Percentiles rank a stretch among this genome's conserved stretches.
phyloP scores from a whole-genome alignment of 2,329 filamentous ascomycete genomes.

The Alternaria rosae region DNA sequence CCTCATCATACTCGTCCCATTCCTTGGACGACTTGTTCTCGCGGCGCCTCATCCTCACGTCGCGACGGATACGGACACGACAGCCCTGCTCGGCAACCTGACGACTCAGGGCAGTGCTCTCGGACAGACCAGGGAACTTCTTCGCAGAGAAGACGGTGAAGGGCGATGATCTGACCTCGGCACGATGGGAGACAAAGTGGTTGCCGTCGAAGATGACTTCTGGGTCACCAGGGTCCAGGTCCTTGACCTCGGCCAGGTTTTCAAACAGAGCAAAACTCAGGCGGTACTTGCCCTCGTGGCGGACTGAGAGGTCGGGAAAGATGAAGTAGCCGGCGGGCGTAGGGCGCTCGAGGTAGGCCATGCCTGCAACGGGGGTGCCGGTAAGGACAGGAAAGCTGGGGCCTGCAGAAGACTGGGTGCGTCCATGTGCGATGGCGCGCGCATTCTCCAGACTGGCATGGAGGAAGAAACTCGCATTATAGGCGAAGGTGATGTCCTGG shows the following conservation, averaged over 20 bases:
- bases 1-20: slow-evolving; percentile 70
- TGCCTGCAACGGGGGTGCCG: slow-evolving; percentile 91
- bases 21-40: slow-evolving; percentile 73
- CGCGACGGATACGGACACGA: slow-evolving; percentile 91
- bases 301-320: slow-evolving; percentile 94
- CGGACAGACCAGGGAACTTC: slow-evolving; percentile 93
- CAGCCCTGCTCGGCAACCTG: slow-evolving; percentile 96
- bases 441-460: slow-evolving; percentile 88
- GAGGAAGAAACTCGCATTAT: slow-evolving; percentile 97
- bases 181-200: slow-evolving; percentile 77
- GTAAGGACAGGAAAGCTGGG: slow-evolving; percentile 83
- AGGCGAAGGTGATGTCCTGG: slow-evolving; percentile 78
- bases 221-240: slow-evolving; percentile 69
- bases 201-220: slow-evolving; percentile 51
- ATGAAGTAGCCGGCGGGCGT: slow-evolving; percentile 87
- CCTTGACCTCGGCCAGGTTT: slow-evolving; percentile 84
- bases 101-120: slow-evolving; percentile 87
- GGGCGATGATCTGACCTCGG: slow-evolving; percentile 86
- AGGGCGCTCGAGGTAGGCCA: slow-evolving; percentile 93
- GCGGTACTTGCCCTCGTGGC: slow-evolving; percentile 93
- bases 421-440: slow-evolving; percentile 81
- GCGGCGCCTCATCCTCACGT: slow-evolving; percentile 88
- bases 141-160: slow-evolving; percentile 96
- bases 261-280: slow-evolving; percentile 93
- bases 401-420: slow-evolving; percentile 68